Conservation (phyloP, 1,284 basidiomycete genomes). For the Lignosus rhinocerotis region DNA sequence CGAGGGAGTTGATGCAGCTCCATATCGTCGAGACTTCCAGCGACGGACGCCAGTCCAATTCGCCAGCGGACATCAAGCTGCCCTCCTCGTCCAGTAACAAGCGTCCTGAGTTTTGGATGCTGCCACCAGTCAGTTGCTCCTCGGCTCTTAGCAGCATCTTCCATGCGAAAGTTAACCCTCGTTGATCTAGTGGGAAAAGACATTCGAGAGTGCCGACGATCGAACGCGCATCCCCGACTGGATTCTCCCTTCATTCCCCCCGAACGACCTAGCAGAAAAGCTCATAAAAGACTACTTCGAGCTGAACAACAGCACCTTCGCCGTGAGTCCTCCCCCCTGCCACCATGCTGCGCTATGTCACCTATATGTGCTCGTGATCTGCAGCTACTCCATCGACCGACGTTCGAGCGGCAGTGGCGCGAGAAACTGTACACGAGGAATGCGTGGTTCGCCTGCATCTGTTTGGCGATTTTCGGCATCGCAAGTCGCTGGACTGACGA, state of each 20-base stretch:
- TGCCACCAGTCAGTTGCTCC: slow-evolving; percentile 20
- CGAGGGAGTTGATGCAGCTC: slow-evolving; percentile 52
- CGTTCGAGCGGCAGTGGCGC: slow-evolving; percentile 48
- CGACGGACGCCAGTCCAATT: slow-evolving; percentile 16
- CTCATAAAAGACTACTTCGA: slow-evolving; percentile 54
- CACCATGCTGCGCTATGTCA: neutral
- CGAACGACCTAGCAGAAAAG: slow-evolving; percentile 44
- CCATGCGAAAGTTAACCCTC: neutral
- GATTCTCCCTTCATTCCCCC: slow-evolving; percentile 53
- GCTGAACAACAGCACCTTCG: slow-evolving; percentile 42
- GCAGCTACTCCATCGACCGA: slow-evolving; percentile 47
- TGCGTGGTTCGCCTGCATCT: slow-evolving; percentile 48
- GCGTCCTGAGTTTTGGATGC: slow-evolving; percentile 24
- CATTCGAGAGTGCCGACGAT: slow-evolving; percentile 48
- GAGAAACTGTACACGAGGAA: slow-evolving; percentile 43
- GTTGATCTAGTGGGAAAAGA: slow-evolving; percentile 58
- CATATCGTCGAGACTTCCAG: slow-evolving; percentile 40
- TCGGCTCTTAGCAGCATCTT: neutral
- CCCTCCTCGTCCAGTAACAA: slow-evolving; percentile 7
- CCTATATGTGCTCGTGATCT: neutral
- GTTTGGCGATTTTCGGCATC: slow-evolving; percentile 50
- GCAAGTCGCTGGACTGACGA: slow-evolving; percentile 50
- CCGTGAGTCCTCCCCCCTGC: slow-evolving; percentile 20
- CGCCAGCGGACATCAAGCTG: slow-evolving; percentile 7
- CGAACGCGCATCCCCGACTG: slow-evolving; percentile 38